Evolutionary conservation across 768 basidiomycete genomes (phyloP).

Genomic region (Phylloporus rhodoxanthus): DNA sequence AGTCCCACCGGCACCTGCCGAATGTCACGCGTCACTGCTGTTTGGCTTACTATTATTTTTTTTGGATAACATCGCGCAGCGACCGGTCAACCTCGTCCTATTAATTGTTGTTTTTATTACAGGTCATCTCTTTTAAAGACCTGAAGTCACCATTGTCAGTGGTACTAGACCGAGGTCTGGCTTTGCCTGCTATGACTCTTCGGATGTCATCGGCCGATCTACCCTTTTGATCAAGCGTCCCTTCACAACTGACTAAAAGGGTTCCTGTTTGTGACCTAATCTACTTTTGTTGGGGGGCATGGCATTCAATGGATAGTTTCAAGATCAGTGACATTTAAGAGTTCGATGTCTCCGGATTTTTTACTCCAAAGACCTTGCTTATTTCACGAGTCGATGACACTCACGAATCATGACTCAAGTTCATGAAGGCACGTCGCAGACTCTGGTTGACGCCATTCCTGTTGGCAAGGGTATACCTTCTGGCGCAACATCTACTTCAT

Average conservation of each 20-base stretch:
- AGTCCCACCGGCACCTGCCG: too few relatives aligned
- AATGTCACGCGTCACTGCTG: too few relatives aligned
- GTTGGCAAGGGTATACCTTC: background rate
- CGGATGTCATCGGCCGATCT: too few relatives aligned
- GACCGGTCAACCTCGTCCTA: too few relatives aligned
- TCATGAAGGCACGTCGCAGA: background rate
- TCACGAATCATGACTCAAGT: constrained; percentile 6
- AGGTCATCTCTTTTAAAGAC: too few relatives aligned
- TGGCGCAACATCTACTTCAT: background rate
- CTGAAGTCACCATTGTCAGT: too few relatives aligned
- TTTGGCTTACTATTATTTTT: too few relatives aligned
- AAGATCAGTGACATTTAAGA: constrained; percentile 9
- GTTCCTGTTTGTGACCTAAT: background rate
- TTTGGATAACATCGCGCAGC: too few relatives aligned
- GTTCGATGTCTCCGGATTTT: background rate
- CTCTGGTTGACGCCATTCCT: background rate
- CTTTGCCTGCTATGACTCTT: too few relatives aligned
- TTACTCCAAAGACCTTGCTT: background rate
- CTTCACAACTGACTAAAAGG: background rate
- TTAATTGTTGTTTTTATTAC: too few relatives aligned
- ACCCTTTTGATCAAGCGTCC: too few relatives aligned
- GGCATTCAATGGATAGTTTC: background rate
- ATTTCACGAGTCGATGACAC: background rate
- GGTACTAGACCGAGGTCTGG: too few relatives aligned
- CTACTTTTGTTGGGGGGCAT: background rate